These are phyloP conservation scores for Dothideomycetes sp. DNA, from an alignment of 2,329 filamentous ascomycete species.

Conservation along the genomic window DNA sequence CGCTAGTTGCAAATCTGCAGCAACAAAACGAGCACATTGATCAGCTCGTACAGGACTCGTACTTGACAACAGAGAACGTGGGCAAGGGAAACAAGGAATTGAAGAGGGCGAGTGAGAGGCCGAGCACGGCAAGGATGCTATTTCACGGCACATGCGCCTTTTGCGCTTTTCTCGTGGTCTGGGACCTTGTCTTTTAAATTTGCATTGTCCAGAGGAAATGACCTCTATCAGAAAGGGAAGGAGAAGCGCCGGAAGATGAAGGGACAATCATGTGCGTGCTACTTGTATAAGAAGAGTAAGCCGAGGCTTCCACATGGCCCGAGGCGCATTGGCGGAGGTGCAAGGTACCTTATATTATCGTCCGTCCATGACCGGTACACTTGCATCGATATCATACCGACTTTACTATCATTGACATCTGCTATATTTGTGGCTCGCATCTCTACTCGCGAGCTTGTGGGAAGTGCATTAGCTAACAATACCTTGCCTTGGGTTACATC, in stretches of 20 bases:
- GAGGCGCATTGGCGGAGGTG: neutral
- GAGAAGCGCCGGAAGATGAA: no score
- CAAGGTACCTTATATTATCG: neutral
- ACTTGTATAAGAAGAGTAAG: no score
- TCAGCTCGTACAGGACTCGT: conserved; percentile 74
- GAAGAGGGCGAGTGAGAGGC: conserved; percentile 59
- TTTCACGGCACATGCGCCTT: conserved; percentile 37
- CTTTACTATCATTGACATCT: no score
- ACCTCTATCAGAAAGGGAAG: no score
- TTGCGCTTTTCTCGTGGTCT: conserved; percentile 34
- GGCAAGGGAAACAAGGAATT: conserved; percentile 83
- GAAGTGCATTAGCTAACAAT: no score
- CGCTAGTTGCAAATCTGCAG: conserved; percentile 74
- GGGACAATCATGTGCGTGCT: no score
- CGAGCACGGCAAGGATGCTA: conserved; percentile 37
- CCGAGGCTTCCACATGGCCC: neutral
- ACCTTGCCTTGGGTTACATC: no score
- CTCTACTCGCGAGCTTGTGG: no score
- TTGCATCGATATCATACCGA: no score
- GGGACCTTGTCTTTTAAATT: conserved; percentile 36
- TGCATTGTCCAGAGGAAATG: no score
- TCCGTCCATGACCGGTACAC: no score
- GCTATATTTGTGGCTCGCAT: no score
- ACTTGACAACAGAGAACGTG: conserved; percentile 74
- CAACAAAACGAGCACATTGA: conserved; percentile 84